Evolutionary conservation across 2,329 filamentous ascomycete genomes (phyloP), one percentile per base, ranked within the genome.

Genomic region (Fusarium palustre): DNA sequence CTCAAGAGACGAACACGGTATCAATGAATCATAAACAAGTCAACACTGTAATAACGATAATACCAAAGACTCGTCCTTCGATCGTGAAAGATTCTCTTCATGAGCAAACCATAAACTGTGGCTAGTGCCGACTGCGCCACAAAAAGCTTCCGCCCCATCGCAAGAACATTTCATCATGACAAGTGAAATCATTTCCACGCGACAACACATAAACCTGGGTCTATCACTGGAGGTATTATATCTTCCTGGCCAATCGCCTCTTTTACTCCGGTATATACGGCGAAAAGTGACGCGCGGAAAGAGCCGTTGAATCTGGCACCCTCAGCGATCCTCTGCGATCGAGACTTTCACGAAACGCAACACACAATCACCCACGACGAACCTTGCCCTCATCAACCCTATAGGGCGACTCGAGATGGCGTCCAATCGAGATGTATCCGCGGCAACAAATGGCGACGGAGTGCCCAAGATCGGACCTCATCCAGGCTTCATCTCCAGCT

Each of bases 401-500:
- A 38, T 38, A 38, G 18, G 36, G 22, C 12, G 11, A 10, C 4
- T 2, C n/a, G 11, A 49, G 3, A 75, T 75, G 73, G 63, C 60
- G 2, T 55, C 62, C 16, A 68, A 52, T 6, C 50, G 61, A 2
- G 68, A 64, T 10, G 54, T 30, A 28, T 24, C 59, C 20, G 25
- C 50, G 28, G 46, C 72, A n/a, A 54, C 53, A 41, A 72, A 75
- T 36, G 73, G 69, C 39, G 62, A 72, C 24, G 46, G 49, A 7
- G 20, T 63, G 25, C 46, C 57, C 66, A 73, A 77, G 69, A 66
- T 80, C 33, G 82, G 82, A 3, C 82, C 82, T 52, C 81, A 82
- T 41, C 83, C 84, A 4, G 85, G 85, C 66, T 79, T 81, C 69
- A 83, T 85, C 50, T 82, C 81, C 41, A 82, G 84, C 41, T 82